Percentiles rank a stretch among this genome's conserved stretches.
Conservation (phyloP, 176 grass and related monocot genomes). For the Puccinellia tenuiflora region DNA sequence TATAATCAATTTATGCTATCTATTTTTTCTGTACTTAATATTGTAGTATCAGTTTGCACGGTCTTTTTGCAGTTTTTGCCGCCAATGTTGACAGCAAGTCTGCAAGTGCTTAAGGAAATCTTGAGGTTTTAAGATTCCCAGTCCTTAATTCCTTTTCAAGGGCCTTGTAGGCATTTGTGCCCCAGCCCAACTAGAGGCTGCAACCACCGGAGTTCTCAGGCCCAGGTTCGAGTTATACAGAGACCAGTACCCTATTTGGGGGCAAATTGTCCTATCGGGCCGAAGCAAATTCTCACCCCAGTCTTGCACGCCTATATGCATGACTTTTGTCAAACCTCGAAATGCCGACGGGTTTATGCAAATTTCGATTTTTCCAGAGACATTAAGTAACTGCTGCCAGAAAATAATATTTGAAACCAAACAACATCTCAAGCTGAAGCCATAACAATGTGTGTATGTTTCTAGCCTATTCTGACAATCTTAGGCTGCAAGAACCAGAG, state of each 20-base stretch:
- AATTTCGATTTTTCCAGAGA: neutral
- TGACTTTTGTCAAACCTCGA: neutral
- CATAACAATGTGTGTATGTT: neutral
- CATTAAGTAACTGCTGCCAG: neutral
- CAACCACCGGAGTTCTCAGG: neutral
- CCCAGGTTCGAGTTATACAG: too few relatives aligned
- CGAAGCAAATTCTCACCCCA: too few relatives aligned
- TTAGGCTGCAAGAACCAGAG: neutral
- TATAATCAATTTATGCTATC: too few relatives aligned
- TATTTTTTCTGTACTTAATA: too few relatives aligned
- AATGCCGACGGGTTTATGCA: neutral
- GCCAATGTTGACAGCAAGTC: too few relatives aligned
- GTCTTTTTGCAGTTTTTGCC: too few relatives aligned
- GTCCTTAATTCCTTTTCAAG: neutral
- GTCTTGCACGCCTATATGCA: too few relatives aligned
- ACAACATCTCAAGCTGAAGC: neutral
- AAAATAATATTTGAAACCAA: neutral
- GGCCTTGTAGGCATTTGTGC: neutral
- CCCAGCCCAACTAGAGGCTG: neutral
- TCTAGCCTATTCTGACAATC: constrained; percentile 1
- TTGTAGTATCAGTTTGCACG: too few relatives aligned
- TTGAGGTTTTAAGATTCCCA: too few relatives aligned
- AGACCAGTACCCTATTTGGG: too few relatives aligned
- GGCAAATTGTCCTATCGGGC: neutral
- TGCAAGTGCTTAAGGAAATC: too few relatives aligned